phyloP scores from a whole-genome alignment of 306 rosid species.

The Begonia peltatifolia region DNA sequence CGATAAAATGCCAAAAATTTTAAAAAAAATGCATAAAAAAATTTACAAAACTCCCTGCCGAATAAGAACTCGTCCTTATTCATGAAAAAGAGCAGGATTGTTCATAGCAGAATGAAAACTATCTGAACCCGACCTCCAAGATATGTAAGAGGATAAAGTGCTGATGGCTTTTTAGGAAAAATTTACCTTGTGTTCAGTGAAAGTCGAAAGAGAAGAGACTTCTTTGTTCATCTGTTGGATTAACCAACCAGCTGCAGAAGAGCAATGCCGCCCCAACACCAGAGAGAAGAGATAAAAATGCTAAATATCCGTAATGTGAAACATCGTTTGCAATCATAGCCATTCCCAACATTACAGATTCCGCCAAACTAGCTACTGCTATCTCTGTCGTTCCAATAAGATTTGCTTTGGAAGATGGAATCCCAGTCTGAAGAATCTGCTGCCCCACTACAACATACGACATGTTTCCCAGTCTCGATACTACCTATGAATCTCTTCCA shows the following conservation, averaged over 20 bases:
- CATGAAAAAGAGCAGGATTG: too few relatives aligned
- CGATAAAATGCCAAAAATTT: too few relatives aligned
- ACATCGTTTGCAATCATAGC: slow-evolving; percentile 79
- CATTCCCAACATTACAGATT: slow-evolving; percentile 72
- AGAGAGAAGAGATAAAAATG: slow-evolving; percentile 65
- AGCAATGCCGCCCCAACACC: slow-evolving; percentile 77
- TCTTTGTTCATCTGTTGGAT: slow-evolving; percentile 75
- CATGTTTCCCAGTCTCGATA: slow-evolving; percentile 90
- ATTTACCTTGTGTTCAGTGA: background rate
- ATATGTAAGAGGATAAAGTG: too few relatives aligned
- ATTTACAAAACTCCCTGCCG: too few relatives aligned
- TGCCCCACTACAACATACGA: slow-evolving; percentile 89
- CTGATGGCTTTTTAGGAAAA: too few relatives aligned
- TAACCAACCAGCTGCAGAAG: slow-evolving; percentile 79
- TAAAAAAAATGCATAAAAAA: too few relatives aligned
- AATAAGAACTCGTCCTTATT: too few relatives aligned
- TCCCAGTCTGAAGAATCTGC: slow-evolving; percentile 88
- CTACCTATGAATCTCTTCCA: slow-evolving; percentile 34
- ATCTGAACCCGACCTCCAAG: too few relatives aligned
- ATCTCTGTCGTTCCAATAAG: slow-evolving; percentile 89
- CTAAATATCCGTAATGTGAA: slow-evolving; percentile 63
- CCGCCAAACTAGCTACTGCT: slow-evolving; percentile 90
- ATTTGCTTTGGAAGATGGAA: slow-evolving; percentile 90
- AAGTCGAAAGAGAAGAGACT: slow-evolving; percentile 56
- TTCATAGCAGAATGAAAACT: too few relatives aligned